Conservation (phyloP, 106 monocot species). For the Vanilla planifolia region DNA sequence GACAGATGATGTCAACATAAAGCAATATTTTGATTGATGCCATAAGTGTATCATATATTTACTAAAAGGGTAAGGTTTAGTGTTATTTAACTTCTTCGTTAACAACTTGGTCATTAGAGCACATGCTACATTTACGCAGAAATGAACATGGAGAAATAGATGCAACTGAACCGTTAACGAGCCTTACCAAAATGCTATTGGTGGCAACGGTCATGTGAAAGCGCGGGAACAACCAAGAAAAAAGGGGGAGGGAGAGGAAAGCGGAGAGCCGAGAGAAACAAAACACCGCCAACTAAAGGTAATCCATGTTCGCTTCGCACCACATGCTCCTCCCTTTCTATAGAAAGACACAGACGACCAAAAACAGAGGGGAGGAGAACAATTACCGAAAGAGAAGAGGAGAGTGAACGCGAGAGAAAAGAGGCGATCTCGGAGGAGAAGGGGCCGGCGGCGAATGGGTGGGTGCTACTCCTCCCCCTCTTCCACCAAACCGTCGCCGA, state of each 20-base stretch:
- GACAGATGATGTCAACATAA: too few species aligned
- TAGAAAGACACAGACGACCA: neutral
- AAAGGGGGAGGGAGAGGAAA: neutral
- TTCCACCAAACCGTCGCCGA: neutral
- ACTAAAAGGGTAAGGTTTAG: too few species aligned
- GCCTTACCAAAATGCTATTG: too few species aligned
- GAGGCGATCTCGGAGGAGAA: neutral
- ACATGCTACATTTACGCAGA: too few species aligned
- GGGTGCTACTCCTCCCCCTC: constrained; percentile 31
- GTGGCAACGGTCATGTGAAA: too few species aligned
- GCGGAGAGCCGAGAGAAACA: neutral
- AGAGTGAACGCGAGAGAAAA: neutral
- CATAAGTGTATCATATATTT: too few species aligned
- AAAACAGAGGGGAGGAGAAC: neutral
- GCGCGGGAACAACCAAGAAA: too few species aligned
- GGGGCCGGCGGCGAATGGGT: constrained; percentile 15
- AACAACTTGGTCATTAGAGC: too few species aligned
- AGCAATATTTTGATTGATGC: too few species aligned
- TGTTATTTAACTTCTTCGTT: too few species aligned
- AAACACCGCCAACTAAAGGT: neutral
- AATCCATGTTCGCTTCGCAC: neutral
- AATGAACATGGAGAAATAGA: too few species aligned
- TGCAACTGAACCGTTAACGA: too few species aligned
- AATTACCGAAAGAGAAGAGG: neutral
- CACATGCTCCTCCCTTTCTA: constrained; percentile 1